Conservation (phyloP, 1,139 yeast genomes). For the Pneumocystis murina region DNA sequence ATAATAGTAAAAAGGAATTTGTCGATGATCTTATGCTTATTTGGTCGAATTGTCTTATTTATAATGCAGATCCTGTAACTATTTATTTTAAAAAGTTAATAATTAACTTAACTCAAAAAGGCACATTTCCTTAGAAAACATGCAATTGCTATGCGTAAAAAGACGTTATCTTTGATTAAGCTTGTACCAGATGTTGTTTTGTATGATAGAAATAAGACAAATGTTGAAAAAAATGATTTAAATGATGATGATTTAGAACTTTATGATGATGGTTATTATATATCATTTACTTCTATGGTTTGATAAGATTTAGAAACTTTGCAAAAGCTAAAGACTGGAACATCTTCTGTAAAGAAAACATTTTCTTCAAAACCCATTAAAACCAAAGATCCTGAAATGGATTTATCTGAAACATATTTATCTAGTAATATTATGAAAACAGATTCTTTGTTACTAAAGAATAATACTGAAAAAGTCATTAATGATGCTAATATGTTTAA, state of each 20-base stretch:
- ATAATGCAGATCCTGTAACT: conserved; percentile 72
- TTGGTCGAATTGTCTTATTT: conserved; percentile 86
- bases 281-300: not conserved
- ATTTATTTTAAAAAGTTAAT: not conserved
- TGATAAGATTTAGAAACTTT: not conserved
- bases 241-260: not conserved
- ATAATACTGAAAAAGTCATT: not conserved
- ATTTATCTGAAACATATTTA: not conserved
- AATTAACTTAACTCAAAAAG: not conserved
- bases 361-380: not conserved
- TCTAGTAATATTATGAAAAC: not conserved
- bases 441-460: not conserved
- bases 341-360: not conserved
- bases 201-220: conserved; percentile 71
- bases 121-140: conserved; percentile 76
- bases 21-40: conserved; percentile 87
- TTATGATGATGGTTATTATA: not conserved
- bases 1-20: conserved; percentile 71
- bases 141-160: conserved; percentile 92
- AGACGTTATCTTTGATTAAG: conserved; percentile 59
- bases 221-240: conserved; percentile 48
- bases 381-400: not conserved
- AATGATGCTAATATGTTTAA: not conserved
- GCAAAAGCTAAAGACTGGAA: conserved; percentile 1
- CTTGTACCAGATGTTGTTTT: conserved; percentile 77